Base-by-base conservation (phyloP, 768 basidiomycete species). In the Serendipita sp. region DNA sequence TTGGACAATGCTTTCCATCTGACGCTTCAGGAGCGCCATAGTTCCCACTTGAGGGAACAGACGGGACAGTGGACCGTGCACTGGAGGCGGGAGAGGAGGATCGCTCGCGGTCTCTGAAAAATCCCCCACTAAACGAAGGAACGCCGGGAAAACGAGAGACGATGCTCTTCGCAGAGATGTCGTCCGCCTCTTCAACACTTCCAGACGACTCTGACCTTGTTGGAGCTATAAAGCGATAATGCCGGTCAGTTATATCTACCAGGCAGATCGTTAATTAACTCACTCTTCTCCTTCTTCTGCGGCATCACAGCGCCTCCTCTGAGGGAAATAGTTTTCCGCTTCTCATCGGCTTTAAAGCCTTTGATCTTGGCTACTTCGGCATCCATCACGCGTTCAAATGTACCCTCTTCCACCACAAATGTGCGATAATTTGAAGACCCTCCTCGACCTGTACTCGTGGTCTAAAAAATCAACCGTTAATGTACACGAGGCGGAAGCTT, bases 371-470 rank as follows among this genome's bases (percentile, higher is more conserved):
- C 56, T 8, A 38, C 56, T 35, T 60, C 56, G 35, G 16, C 16
- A 4, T 60, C 56, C 56, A 60, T 60, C 13, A 60, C 56, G 18
- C 56, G 56, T 28, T 60, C 56, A 60, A 60, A 60, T 35, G 34
- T 35, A 35, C 56, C 56, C 35, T 60, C 56, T 60, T 60, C 56
- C n/a, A 60, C 56, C 24, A 60, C 56, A 60, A 60, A 60, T 32
- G 56, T 60, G 16, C 56, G 24, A 32, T n/a, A 24, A 32, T 60
- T 60, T 11, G 34, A 30, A 35, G 7, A 7, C 18, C 56, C 56
- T 0, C 56, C 56, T 3, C 56, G 16, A 11, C 56, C 56, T 8
- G 56, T 60, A 28, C 56, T 32, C 4, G 56, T 60, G 3, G 56
- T 60, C 56, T 51, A 51, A 18, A 7, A 7, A 32, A 3, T n/a